These are phyloP conservation scores for Cairneyella variabilis DNA, from an alignment of 495 filamentous ascomycete species.

Conservation along the genomic window DNA sequence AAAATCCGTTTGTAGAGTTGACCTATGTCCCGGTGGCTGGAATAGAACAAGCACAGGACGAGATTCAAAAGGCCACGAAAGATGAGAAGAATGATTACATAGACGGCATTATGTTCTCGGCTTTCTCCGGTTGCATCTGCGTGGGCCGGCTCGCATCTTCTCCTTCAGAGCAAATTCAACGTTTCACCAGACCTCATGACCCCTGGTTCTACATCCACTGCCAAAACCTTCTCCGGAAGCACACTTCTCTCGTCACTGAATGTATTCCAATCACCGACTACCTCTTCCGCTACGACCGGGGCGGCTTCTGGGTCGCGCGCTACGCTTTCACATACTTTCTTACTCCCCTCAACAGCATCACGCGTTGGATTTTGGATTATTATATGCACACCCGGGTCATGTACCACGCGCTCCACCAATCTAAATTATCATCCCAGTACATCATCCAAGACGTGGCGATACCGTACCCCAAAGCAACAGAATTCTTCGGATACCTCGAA, in stretches of 20 bases:
- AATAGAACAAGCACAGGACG: slow-evolving; percentile 35
- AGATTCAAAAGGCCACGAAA: slow-evolving; percentile 27
- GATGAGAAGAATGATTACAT: slow-evolving; percentile 33
- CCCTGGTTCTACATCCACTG: slow-evolving; percentile 53
- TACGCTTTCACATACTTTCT: slow-evolving; percentile 52
- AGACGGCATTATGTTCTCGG: slow-evolving; percentile 45
- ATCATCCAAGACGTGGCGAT: slow-evolving; percentile 56
- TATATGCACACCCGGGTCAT: slow-evolving; percentile 61
- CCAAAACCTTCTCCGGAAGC: slow-evolving; percentile 21
- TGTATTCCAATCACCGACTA: slow-evolving; percentile 48
- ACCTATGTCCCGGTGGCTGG: slow-evolving; percentile 46
- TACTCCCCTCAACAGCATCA: slow-evolving; percentile 52
- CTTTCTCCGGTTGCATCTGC: slow-evolving; percentile 45
- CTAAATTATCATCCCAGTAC: slow-evolving; percentile 43
- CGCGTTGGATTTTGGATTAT: slow-evolving; percentile 53
- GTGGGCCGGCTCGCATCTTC: slow-evolving; percentile 43
- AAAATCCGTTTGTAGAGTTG: slow-evolving; percentile 47
- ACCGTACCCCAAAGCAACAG: slow-evolving; percentile 40
- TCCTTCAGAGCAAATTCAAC: slow-evolving; percentile 26
- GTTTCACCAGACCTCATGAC: slow-evolving; percentile 42
- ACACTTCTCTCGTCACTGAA: slow-evolving; percentile 29
- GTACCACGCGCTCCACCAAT: slow-evolving; percentile 53
- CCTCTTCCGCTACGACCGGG: slow-evolving; percentile 60
- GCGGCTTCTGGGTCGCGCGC: slow-evolving; percentile 54
- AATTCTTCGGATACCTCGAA: slow-evolving; percentile 47